A percentile compares a stretch with the other conserved stretches of the same genome.
These are phyloP conservation scores for Penicillium sp. DNA, from an alignment of 2,329 filamentous ascomycete species.

Conservation along the genomic window DNA sequence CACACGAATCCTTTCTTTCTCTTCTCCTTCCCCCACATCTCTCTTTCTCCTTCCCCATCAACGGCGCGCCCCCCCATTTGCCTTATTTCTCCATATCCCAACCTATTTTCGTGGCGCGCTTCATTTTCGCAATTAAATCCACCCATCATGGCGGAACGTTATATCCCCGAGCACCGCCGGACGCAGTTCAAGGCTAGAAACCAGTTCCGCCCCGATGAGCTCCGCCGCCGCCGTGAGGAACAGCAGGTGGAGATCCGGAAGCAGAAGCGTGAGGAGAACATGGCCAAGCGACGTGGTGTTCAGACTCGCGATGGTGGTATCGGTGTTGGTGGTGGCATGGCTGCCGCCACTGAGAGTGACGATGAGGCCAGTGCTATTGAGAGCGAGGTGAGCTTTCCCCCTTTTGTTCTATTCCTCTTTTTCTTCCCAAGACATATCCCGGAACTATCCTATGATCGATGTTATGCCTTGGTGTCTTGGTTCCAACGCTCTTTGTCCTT, in stretches of 20 bases:
- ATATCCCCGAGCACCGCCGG: conserved; percentile 98
- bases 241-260: conserved; percentile 99
- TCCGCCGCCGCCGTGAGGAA: conserved; percentile 96
- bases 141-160: conserved; percentile 87
- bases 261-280: conserved; percentile 97
- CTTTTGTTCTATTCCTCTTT: conserved; percentile 10
- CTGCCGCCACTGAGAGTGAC: conserved; percentile 91
- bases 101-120: conserved; percentile 26
- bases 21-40: conserved; percentile 22
- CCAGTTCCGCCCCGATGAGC: conserved; percentile 98
- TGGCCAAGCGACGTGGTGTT: conserved; percentile 97
- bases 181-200: conserved; percentile 99
- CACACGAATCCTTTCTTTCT: conserved; percentile 27
- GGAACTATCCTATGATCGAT: not conserved
- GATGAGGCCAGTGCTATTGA: conserved; percentile 95
- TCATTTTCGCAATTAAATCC: conserved; percentile 27
- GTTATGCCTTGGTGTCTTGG: not conserved
- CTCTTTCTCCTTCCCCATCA: conserved; percentile 17
- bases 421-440: not conserved
- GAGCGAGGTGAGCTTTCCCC: conserved; percentile 72
- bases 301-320: conserved; percentile 68
- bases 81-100: conserved; percentile 9
- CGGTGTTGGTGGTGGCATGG: conserved; percentile 62
- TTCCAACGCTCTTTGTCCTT: conserved; percentile 11
- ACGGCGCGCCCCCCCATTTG: conserved; percentile 18